These are phyloP conservation scores for Penicillium sp. DNA, from an alignment of 2,329 filamentous ascomycete species.

Conservation along the genomic window DNA sequence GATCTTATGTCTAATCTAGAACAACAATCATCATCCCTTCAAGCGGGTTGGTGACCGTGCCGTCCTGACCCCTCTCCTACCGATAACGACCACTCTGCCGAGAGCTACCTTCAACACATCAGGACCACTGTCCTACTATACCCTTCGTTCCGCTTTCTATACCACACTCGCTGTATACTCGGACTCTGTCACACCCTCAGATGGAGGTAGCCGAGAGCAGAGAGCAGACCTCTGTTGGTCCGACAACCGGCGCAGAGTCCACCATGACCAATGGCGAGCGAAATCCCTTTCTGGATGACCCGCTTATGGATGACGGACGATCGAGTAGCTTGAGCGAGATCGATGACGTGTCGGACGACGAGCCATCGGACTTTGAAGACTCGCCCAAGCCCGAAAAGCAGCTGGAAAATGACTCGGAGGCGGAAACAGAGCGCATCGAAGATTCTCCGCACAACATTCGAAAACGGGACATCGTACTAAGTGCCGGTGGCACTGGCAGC, in stretches of 20 bases:
- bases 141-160: slow-evolving; percentile 12
- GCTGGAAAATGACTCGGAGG: slow-evolving; percentile 76
- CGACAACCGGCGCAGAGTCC: slow-evolving; percentile 41
- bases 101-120: slow-evolving; percentile 25
- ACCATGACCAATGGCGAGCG: slow-evolving; percentile 46
- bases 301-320: slow-evolving; percentile 66
- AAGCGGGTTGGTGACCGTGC: slow-evolving; percentile 29
- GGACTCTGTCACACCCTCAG: slow-evolving; percentile 13
- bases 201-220: slow-evolving; percentile 51
- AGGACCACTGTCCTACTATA: slow-evolving; percentile 5
- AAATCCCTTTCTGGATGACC: slow-evolving; percentile 49
- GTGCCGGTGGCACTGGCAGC: slow-evolving; percentile 63
- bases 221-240: slow-evolving; percentile 44
- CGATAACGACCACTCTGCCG: slow-evolving; percentile 27
- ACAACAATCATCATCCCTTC: slow-evolving; percentile 18
- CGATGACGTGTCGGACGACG: slow-evolving; percentile 77
- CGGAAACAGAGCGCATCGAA: slow-evolving; percentile 91
- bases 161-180: slow-evolving; percentile 8
- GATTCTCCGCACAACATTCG: slow-evolving; percentile 77
- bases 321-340: slow-evolving; percentile 95
- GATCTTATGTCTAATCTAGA: slow-evolving; percentile 31
- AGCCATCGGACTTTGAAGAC: slow-evolving; percentile 59
- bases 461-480: slow-evolving; percentile 67
- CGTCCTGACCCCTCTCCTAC: slow-evolving; percentile 23
- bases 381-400: slow-evolving; percentile 57